Evolutionary conservation across 495 filamentous ascomycete species (phyloP).

Genomic region (Amphirosellinia nigrospora): DNA sequence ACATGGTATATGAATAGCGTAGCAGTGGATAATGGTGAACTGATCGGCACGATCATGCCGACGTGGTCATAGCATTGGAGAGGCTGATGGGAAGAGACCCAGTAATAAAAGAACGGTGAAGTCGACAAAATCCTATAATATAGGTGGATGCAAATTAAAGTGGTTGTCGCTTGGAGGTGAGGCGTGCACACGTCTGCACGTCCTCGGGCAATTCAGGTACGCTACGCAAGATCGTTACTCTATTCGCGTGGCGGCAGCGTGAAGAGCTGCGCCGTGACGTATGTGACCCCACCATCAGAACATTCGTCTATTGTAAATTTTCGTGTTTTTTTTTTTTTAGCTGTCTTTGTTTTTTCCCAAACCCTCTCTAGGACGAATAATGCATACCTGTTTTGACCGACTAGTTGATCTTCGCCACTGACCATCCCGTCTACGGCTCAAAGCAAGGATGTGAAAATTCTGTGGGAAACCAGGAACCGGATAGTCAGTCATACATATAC

Average conservation of each 20-base stretch:
- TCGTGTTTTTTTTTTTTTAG: not conserved
- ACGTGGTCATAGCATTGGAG: not conserved
- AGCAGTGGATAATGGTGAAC: not conserved
- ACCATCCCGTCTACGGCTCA: not conserved
- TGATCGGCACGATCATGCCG: not conserved
- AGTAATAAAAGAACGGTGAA: not conserved
- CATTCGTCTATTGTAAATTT: not conserved
- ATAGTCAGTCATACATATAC: not conserved
- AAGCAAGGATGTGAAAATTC: not conserved
- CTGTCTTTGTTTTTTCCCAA: not conserved
- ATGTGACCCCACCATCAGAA: not conserved
- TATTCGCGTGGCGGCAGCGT: constrained; percentile 14
- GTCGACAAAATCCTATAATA: not conserved
- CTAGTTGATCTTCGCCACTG: not conserved
- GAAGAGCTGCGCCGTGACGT: constrained; percentile 18
- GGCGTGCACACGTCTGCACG: not conserved
- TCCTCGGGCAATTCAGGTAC: constrained; percentile 21
- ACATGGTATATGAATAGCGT: not conserved
- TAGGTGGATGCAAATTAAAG: not conserved
- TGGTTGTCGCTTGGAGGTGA: not conserved
- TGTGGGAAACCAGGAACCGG: not conserved
- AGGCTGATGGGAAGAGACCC: not conserved
- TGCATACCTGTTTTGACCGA: not conserved
- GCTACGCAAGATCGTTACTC: constrained; percentile 15
- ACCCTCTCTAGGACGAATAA: not conserved